Evolutionary conservation across 2,329 filamentous ascomycete genomes (phyloP).

Genomic region (Penicillium sp.): DNA sequence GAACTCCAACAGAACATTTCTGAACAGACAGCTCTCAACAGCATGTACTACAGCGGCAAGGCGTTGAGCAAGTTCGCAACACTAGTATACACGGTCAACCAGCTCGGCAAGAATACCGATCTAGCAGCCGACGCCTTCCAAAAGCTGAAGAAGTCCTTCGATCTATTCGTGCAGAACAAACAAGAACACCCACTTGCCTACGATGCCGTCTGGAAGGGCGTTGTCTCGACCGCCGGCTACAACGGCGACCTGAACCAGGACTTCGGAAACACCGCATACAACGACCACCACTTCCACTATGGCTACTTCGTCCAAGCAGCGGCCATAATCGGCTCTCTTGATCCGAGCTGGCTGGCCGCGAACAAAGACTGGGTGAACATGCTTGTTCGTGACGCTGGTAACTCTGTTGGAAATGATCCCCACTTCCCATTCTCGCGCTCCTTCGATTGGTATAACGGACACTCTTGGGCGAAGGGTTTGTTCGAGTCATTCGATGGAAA

Average conservation of each 20-base stretch:
- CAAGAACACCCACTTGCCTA: constrained; percentile 62
- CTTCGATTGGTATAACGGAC: constrained; percentile 94
- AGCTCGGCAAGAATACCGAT: constrained; percentile 59
- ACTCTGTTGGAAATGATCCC: constrained; percentile 67
- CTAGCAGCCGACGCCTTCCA: constrained; percentile 58
- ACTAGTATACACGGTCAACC: constrained; percentile 63
- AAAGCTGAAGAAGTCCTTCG: constrained; percentile 65
- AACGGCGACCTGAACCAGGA: constrained; percentile 66
- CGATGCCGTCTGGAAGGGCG: constrained; percentile 68
- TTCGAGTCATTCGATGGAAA: constrained; percentile 55
- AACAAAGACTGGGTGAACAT: constrained; percentile 81
- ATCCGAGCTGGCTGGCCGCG: constrained; percentile 67
- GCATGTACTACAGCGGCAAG: constrained; percentile 93
- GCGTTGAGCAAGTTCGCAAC: constrained; percentile 73
- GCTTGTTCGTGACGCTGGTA: constrained; percentile 79
- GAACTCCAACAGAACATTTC: constrained; percentile 76
- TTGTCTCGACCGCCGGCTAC: constrained; percentile 75
- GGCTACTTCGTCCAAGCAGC: constrained; percentile 89
- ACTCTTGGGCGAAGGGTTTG: constrained; percentile 77
- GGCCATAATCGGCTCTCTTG: constrained; percentile 76
- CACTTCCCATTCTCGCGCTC: constrained; percentile 77
- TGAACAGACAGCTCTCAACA: constrained; percentile 71
- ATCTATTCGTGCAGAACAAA: constrained; percentile 63
- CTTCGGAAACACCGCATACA: constrained; percentile 83
- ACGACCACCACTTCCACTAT: constrained; percentile 63